Conservation (phyloP, 2,329 filamentous ascomycete genomes). For the Bipolaris sorokiniana region DNA sequence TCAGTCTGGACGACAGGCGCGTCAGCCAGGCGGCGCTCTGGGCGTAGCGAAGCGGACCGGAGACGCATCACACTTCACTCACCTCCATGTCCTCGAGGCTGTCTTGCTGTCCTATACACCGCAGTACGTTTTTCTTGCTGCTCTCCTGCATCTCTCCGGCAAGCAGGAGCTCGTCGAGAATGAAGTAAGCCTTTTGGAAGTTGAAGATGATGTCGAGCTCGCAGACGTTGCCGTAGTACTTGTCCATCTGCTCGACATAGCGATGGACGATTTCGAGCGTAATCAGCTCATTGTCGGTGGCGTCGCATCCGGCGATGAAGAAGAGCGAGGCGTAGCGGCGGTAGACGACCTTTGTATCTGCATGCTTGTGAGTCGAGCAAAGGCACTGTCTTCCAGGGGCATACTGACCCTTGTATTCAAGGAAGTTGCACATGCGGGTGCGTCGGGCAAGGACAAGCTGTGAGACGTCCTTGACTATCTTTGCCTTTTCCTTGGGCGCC, state of each 20-base stretch:
- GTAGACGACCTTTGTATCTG: constrained; percentile 98
- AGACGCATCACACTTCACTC: constrained; percentile 55
- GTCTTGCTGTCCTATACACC: constrained; percentile 96
- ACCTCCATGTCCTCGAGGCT: constrained; percentile 99
- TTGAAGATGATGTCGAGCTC: constrained; percentile 99
- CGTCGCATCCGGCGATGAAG: constrained; percentile 96
- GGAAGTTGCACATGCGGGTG: constrained; percentile 99
- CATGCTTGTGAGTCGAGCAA: constrained; percentile 34
- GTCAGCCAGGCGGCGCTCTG: constrained; percentile 51
- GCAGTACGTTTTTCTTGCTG: constrained; percentile 97
- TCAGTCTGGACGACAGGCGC: constrained; percentile 69
- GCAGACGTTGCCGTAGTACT: constrained; percentile 99
- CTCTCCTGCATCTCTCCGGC: constrained; percentile 98
- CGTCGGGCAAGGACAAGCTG: constrained; percentile 94
- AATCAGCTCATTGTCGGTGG: constrained; percentile 98
- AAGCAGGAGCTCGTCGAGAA: constrained; percentile 92
- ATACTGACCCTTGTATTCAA: constrained; percentile 91
- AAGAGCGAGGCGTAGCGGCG: constrained; percentile 98
- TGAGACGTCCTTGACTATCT: constrained; percentile 99
- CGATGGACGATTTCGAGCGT: constrained; percentile 98
- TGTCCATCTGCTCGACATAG: constrained; percentile 99
- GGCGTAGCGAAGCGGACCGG: constrained; percentile 25
- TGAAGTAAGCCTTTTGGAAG: constrained; percentile 99
- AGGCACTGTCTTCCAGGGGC: constrained; percentile 17
- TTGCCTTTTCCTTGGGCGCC: constrained; percentile 97